Base-by-base conservation (phyloP, 2,329 filamentous ascomycete genomes). In the Ciborinia camelliae region DNA sequence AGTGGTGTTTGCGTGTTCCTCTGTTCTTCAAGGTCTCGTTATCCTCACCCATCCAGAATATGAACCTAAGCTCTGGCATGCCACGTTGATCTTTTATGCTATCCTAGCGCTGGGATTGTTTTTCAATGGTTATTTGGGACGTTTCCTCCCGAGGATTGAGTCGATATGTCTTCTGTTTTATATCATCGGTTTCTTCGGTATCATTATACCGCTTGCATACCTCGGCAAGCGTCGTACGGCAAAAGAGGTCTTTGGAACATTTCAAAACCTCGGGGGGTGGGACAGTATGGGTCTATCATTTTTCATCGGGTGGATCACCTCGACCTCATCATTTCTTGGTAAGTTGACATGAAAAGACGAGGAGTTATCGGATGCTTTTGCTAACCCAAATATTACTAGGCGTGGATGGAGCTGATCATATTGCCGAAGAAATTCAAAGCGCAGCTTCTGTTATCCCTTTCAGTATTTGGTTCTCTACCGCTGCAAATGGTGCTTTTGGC, bases 371-470 rank as follows among this genome's bases (percentile, higher is more conserved):
- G 12, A 15, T 6, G 10, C 26, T 30, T 30, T 8, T 53, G 8
- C 26, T 7, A 12, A 7, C 50, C 20, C 50, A 10, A 30, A 53
- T 15, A 30, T n/a, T 26, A 6, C 37, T 58, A 58, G 37, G 32
- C 20, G 30, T 43, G 10, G 35, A 58, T 41, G 54, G 35, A 6
- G 54, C 54, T 5, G 20, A 43, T 26, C 6, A 12, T n/a, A 59
- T n/a, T 4, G 64, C 64, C n/a, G 64, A 65, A 28, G 64, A 65
- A 39, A 57, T 57, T 32, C 48, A 62, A 14, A 52, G 62, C 28
- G 64, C 64, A 1, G 26, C 58, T 18, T 26, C 37, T 32, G 58
- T 57, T 18, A 62, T 62, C 15, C 64, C 64, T 35, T 15, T 30
- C 1, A 51, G 39, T 43, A 65, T 65, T 32, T 15, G 35, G 10